Evolutionary conservation across 2,329 filamentous ascomycete species (phyloP), one percentile per base, ranked within the genome.

Genomic region (Aspergillus tanneri): DNA sequence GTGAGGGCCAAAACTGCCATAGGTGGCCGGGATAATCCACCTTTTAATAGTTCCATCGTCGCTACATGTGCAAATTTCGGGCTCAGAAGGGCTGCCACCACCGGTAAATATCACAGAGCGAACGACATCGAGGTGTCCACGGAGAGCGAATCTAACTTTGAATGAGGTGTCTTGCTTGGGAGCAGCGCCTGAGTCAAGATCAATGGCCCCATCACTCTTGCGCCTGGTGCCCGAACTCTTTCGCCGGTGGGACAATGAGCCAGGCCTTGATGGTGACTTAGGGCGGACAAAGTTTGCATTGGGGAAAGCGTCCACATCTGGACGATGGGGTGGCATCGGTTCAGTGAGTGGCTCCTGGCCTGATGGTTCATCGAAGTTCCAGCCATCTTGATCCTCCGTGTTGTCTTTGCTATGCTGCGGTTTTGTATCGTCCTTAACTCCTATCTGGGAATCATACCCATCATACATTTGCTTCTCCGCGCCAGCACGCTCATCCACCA

Each of bases 1-100:
- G 5, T 71, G 82, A 66, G 65, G 73, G 61, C 58, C 76, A 69
- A 79, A 80, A 43, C 74, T 81, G 47, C 86, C 87, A 56, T 91
- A 87, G 34, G 88, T 85, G 14, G 83, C 82, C 8, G 93, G 93
- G 51, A 99, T 90, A 61, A 95, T 91, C 85, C 95, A 99, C 43
- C 93, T 84, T 71, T 99, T 99, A 67, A 99, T 88, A 60, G 92
- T 87, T 48, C 92, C 92, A 66, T 99, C 93, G 62, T 99, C 93
- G 47, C 92, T 90, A 41, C 88, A 90, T 3, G 92, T 99, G 71
- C 92, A 97, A 45, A 99, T 92, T 69, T 99, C 93, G 2, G 93
- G 93, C 66, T 99, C 93, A 3, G 89, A 90, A 3, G 91, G 91
- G 63, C 90, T 96, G 52, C 93, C 93, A 34, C 93, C 93, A 19